Evolutionary conservation across 768 basidiomycete species (phyloP).

Genomic region (Piloderma croceum): DNA sequence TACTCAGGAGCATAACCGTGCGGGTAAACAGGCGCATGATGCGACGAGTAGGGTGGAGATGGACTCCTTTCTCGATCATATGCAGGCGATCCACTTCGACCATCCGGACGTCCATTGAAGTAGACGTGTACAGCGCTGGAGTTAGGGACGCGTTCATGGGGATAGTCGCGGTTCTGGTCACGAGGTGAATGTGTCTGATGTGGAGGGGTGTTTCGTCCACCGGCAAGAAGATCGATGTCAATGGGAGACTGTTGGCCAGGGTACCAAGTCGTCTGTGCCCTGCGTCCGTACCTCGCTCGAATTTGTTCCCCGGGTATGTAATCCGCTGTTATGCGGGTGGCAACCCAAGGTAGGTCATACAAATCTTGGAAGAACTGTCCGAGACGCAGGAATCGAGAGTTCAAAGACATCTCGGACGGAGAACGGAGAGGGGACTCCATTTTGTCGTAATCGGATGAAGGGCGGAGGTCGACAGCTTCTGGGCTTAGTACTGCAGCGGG

Average conservation of each 20-base stretch:
- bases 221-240: slow-evolving; percentile 26
- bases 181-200: no score
- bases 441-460: slow-evolving; percentile 43
- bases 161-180: no score
- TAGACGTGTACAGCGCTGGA: no score
- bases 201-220: no score
- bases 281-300: background rate
- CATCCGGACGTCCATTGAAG: no score
- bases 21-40: no score
- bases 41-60: no score
- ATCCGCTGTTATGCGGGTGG: slow-evolving; percentile 37
- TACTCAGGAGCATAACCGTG: no score
- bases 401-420: slow-evolving; percentile 28
- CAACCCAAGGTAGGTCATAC: slow-evolving; percentile 41
- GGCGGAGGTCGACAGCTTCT: slow-evolving; percentile 35
- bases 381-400: slow-evolving; percentile 29
- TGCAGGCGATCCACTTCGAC: no score
- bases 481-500: slow-evolving; percentile 28
- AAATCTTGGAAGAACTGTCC: slow-evolving; percentile 30
- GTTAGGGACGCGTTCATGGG: no score
- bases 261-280: background rate
- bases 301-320: slow-evolving; percentile 30
- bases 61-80: no score
- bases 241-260: slow-evolving; percentile 9
- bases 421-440: slow-evolving; percentile 42